Conservation (phyloP, 345 rosid species). For the Eucalyptus erythrocorys region DNA sequence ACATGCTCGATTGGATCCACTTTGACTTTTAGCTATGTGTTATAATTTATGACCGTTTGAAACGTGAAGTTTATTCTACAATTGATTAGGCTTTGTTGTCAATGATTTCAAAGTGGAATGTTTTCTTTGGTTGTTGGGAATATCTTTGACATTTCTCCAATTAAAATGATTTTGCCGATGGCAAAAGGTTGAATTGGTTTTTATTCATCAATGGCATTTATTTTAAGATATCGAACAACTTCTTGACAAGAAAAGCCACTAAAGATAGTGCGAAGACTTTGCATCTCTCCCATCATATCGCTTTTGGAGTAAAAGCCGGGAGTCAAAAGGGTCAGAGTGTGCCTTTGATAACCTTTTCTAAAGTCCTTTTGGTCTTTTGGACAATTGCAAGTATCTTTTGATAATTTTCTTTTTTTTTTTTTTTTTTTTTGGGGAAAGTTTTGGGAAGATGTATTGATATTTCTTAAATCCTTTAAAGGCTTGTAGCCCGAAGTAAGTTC, state of each 20-base stretch:
- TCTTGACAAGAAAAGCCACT: neutral
- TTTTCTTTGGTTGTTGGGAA: neutral
- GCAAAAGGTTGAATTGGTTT: neutral
- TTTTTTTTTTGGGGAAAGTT: neutral
- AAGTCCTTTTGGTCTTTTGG: neutral
- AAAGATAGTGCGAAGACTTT: neutral
- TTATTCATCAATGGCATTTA: neutral
- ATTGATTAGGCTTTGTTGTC: neutral
- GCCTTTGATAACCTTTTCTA: neutral
- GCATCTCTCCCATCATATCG: neutral
- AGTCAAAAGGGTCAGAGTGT: neutral
- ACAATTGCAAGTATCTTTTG: neutral
- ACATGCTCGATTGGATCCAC: neutral
- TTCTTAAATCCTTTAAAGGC: neutral
- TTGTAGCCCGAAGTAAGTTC: neutral
- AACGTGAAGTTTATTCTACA: neutral
- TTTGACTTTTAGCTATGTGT: neutral
- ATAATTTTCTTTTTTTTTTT: too few species aligned
- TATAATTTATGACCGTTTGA: neutral
- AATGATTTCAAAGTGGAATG: neutral
- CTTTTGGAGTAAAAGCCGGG: neutral
- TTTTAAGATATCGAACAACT: neutral
- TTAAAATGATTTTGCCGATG: neutral
- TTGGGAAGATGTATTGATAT: neutral
- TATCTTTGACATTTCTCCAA: neutral